Base-by-base conservation (phyloP, 2,329 filamentous ascomycete species). In the Penicillium paneum region DNA sequence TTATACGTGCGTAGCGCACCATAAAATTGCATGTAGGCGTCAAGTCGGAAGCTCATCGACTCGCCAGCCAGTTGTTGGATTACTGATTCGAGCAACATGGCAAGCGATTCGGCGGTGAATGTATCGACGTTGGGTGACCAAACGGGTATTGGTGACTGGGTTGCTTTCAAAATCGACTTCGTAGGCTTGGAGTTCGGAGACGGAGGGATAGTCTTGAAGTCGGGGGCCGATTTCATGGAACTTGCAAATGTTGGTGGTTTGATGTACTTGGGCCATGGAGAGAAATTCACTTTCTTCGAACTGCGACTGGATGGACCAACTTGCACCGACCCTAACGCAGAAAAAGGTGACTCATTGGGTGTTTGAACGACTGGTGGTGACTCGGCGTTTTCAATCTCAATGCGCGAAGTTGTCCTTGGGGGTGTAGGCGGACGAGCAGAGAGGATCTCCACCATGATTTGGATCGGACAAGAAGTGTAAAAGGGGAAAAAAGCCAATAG, bases 11-110 rank as follows among this genome's bases (percentile, higher is more conserved):
- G 89, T 63, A 97, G 78, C 4, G 87, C 86, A 32, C 85, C 82
- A 31, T 88, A 84, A 41, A 99, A 78, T 65, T 88, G 88, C 69
- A 87, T 85, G 67, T 99, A 97, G 45, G 92, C 90, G 74, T 99
- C 94, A 31, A 94, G 74, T 62, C 88, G 88, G 12, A 84, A 86
- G 54, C 85, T 82, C 49, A 87, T 81, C 62, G 91, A 88, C 29
- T 84, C 79, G 21, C 89, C 86, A 35, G 88, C 89, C 44, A 99
- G 81, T 73, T 94, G 89, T 72, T 90, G 87, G 34, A 91, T 82
- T 5, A 91, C 85, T 0, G 90, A 95, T 64, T 96, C 89, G 60
- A 97, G 76, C 87, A 97, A 94, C 64, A 85, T 85, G 60, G 83
- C 81, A 54, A 96, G 85, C 36, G 83, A 86, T 41, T 81, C 78